Evolutionary conservation across 2,329 filamentous ascomycete species (phyloP), one percentile per base, ranked within the genome.

Genomic region (Fusarium papillatum): DNA sequence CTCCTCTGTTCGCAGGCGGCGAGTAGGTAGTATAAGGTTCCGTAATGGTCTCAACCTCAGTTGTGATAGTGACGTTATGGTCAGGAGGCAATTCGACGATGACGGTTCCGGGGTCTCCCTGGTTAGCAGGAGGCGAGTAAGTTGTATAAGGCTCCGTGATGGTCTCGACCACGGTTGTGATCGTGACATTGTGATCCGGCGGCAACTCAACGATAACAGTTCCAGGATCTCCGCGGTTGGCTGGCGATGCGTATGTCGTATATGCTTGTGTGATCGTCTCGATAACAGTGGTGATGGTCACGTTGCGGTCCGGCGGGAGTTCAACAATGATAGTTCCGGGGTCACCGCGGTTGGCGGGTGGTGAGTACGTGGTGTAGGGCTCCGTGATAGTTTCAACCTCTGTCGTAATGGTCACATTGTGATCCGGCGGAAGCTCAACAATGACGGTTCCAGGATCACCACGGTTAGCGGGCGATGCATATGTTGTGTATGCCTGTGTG

Each of bases 401-500:
- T 10, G 39, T 29, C 14, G 68, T 59, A 9, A 62, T 38, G 2
- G 70, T 72, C n/a, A 71, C 48, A 41, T 71, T 72, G 17, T 34
- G 57, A 13, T 71, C 68, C 7, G 70, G 70, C 19, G 68, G 70
- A 10, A 66, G 22, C 34, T 71, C 38, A 6, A 72, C 29, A 13
- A 71, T 36, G 14, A 74, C 36, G 2, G 72, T 74, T 4, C 68
- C 68, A 5, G 71, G 72, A 7, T 74, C 72, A 0, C 67, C 72
- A 13, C 43, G 43, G 22, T 48, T 24, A 3, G 43, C 43, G 43
- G 43, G 43, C 43, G 43, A 46, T 8, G 43, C 43, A 22, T 46
- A 46, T 36, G 46, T 50, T 29, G 46, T 50, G 24, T 50, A 50
- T 11, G 46, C 22, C 24, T 29, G 46, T 5, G 46, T 50, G 46